Evolutionary conservation across 495 filamentous ascomycete species (phyloP).

Genomic region (Penicillium daleae): DNA sequence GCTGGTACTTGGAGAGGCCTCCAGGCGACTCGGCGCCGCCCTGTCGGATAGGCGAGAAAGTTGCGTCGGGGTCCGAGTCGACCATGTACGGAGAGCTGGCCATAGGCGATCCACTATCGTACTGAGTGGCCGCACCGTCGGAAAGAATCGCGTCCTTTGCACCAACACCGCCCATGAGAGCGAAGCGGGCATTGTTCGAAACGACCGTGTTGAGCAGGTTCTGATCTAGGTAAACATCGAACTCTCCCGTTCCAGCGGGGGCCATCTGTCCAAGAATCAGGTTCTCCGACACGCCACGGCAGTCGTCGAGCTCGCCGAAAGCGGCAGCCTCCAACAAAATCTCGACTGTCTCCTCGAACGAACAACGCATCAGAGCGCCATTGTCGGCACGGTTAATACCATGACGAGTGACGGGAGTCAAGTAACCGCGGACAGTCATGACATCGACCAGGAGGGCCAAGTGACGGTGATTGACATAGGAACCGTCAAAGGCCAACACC

Average conservation of each 20-base stretch:
- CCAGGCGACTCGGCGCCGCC: constrained; percentile 73
- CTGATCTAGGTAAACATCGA: constrained; percentile 90
- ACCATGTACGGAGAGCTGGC: constrained; percentile 74
- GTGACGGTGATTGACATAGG: constrained; percentile 98
- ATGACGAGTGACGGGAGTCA: constrained; percentile 96
- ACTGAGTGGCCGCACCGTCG: constrained; percentile 91
- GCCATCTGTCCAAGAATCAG: constrained; percentile 97
- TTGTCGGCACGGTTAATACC: constrained; percentile 98
- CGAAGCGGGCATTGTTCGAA: constrained; percentile 82
- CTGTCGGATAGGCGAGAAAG: constrained; percentile 88
- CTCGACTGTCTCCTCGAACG: constrained; percentile 98
- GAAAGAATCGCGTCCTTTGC: constrained; percentile 68
- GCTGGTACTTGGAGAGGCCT: constrained; percentile 69
- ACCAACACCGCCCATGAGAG: constrained; percentile 74
- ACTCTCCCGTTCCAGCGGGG: constrained; percentile 92
- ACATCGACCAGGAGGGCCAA: constrained; percentile 95
- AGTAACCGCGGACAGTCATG: constrained; percentile 91
- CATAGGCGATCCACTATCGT: constrained; percentile 89
- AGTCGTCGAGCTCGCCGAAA: constrained; percentile 93
- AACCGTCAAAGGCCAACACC: constrained; percentile 95
- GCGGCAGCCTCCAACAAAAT: constrained; percentile 95
- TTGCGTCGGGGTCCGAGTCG: constrained; percentile 76
- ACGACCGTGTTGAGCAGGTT: constrained; percentile 94
- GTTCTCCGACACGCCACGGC: constrained; percentile 97
- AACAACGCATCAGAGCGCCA: constrained; percentile 98